Percentiles rank a stretch among this genome's conserved stretches.
phyloP scores from a whole-genome alignment of 2,329 filamentous ascomycete genomes.

The Amauroascus niger region DNA sequence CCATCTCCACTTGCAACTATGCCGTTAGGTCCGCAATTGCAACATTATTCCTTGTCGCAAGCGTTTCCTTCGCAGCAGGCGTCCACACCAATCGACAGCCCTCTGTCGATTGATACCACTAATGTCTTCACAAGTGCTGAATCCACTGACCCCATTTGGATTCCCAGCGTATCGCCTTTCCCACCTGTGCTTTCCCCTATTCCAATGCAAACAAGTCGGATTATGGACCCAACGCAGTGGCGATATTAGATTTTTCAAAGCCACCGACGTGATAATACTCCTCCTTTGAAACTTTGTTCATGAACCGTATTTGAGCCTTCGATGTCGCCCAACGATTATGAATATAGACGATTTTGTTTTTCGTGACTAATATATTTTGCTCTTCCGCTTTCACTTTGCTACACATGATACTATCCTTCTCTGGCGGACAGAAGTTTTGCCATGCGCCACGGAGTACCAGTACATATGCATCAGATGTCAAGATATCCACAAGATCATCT shows the following conservation, averaged over 20 bases:
- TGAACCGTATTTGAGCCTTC: not conserved
- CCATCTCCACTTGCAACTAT: conserved; percentile 4
- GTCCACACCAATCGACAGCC: conserved; percentile 3
- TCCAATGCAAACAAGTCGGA: not conserved
- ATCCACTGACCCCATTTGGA: conserved; percentile 13
- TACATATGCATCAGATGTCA: conserved; percentile 7
- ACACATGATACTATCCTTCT: conserved; percentile 1
- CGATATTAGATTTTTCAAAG: not conserved
- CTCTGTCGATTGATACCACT: not conserved
- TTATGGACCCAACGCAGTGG: conserved; percentile 3
- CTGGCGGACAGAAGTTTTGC: not conserved
- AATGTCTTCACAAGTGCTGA: conserved; percentile 6
- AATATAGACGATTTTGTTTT: conserved; percentile 5
- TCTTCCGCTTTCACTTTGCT: not conserved
- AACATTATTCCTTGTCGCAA: conserved; percentile 8
- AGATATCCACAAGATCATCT: conserved; percentile 5
- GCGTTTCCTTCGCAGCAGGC: conserved; percentile 5
- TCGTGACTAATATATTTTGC: not conserved
- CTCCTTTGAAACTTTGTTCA: not conserved
- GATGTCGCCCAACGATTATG: not conserved
- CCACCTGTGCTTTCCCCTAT: conserved; percentile 8
- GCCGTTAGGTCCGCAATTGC: conserved; percentile 11
- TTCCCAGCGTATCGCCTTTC: conserved; percentile 11
- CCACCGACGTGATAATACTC: not conserved
- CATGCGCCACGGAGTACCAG: conserved; percentile 1